These are phyloP conservation scores for Apiotrichum laibachii DNA, from an alignment of 1,284 basidiomycete genomes.

Conservation along the genomic window DNA sequence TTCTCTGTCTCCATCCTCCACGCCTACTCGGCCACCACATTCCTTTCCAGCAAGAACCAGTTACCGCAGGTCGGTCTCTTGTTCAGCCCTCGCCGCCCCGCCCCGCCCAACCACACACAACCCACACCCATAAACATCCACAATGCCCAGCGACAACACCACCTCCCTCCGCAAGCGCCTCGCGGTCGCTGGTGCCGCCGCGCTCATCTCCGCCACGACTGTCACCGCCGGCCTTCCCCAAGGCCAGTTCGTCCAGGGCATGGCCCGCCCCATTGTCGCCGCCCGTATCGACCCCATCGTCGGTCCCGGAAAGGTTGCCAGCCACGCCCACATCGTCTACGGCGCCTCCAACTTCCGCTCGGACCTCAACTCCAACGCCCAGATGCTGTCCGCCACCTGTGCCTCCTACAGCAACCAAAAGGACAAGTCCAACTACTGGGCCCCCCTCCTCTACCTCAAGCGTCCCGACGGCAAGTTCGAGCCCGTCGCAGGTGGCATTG, in stretches of 20 bases:
- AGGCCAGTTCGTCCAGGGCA: conserved; percentile 11
- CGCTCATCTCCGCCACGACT: no score
- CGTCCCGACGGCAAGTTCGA: conserved; percentile 28
- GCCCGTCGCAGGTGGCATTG: conserved; percentile 28
- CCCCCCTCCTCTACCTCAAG: conserved; percentile 50
- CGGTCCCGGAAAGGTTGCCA: conserved; percentile 36
- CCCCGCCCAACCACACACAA: no score
- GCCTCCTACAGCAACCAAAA: conserved; percentile 36
- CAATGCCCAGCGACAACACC: no score
- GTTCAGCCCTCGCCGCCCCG: no score
- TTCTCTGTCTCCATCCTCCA: no score
- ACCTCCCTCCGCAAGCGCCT: no score
- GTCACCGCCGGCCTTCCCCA: no score
- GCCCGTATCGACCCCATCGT: conserved; percentile 50
- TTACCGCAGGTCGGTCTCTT: no score
- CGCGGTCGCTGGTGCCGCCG: no score
- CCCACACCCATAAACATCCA: no score
- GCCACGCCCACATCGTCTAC: conserved; percentile 49
- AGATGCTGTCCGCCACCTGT: conserved; percentile 32
- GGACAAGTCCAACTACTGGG: conserved; percentile 55
- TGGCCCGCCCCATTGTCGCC: not conserved
- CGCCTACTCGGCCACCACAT: no score
- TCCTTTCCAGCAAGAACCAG: no score
- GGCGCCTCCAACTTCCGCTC: conserved; percentile 43
- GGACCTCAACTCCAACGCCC: conserved; percentile 23